Conservation (phyloP, 768 basidiomycete species). For the Megacollybia marginata region DNA sequence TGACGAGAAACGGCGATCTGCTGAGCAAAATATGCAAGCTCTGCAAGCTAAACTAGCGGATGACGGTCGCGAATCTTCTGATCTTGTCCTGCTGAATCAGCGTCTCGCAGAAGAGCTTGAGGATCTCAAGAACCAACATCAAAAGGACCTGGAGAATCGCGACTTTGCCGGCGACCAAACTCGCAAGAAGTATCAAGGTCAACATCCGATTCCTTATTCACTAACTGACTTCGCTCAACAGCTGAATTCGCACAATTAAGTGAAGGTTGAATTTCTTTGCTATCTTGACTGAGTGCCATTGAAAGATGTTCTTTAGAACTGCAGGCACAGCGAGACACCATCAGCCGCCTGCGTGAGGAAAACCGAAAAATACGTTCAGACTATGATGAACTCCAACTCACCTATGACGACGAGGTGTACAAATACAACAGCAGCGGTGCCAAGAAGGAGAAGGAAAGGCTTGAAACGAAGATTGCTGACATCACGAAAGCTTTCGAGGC, state of each 20-base stretch:
- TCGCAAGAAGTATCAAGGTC: slow-evolving; percentile 82
- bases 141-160: slow-evolving; percentile 72
- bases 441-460: slow-evolving; percentile 83
- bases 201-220: slow-evolving; percentile 2
- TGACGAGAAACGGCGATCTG: slow-evolving; percentile 38
- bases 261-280: slow-evolving; percentile 44
- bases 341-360: slow-evolving; percentile 74
- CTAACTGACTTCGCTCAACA: slow-evolving; percentile 15
- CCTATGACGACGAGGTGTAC: slow-evolving; percentile 69
- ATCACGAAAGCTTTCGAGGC: slow-evolving; percentile 70
- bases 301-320: slow-evolving; percentile 42
- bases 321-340: slow-evolving; percentile 67
- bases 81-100: slow-evolving; percentile 55
- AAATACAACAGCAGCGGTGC: slow-evolving; percentile 68
- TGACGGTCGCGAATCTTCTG: slow-evolving; percentile 59
- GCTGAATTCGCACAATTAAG: slow-evolving; percentile 74
- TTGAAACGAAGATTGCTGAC: slow-evolving; percentile 77
- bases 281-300: slow-evolving; percentile 1
- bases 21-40: slow-evolving; percentile 49
- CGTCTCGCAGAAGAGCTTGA: slow-evolving; percentile 72
- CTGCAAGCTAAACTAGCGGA: slow-evolving; percentile 59
- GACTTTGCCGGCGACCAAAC: slow-evolving; percentile 77
- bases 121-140: slow-evolving; percentile 70
- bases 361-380: slow-evolving; percentile 73
- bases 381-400: slow-evolving; percentile 66